Evolutionary conservation across 139 green algal species (phyloP), one percentile per base, ranked within the genome.

Genomic region (Chlamydomonas eustigma): DNA sequence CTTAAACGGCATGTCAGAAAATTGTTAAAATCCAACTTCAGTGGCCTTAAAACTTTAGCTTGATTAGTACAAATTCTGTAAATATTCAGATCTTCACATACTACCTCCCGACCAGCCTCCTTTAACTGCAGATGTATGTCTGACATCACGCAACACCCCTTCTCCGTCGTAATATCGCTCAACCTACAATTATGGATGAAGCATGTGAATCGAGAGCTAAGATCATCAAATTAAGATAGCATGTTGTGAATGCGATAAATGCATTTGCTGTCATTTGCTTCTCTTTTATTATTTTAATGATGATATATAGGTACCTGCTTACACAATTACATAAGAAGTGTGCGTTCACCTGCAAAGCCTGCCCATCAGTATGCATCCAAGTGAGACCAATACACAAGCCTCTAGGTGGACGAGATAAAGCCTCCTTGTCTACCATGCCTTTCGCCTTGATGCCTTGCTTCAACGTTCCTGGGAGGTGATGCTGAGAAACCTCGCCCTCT

Each of bases 91-190:
- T n/a, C n/a, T n/a, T n/a, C n/a, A 36, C n/a, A 32, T n/a, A 22
- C 58, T 36, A 22, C 58, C 22, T 33, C 24, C 58, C 25, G 25
- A 8, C 58, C 58, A 24, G 8, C 58, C 33, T 8, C 24, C n/a
- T 22, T 69, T 30, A 5, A 69, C 6, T 69, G 58, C 58, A 69
- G 25, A 28, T 18, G 44, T 18, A 37, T 78, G 69, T 28, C 80
- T 75, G 72, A 85, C 80, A 18, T 79, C 80, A 30, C 80, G 58
- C 37, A 85, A 50, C 67, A 76, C 76, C 1, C 80, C 80, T 24
- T 63, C 65, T 8, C 75, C 80, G 44, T 85, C 80, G 44, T 85
- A 85, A 50, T 81, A 74, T 22, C 80, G 75, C 71, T 81, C 75
- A 1, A 85, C 5, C 2, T 58, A 18, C 44, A 58, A 22, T 28